Evolutionary conservation across 208 protist genomes (phyloP).

Genomic region (Hexamita inflata): DNA sequence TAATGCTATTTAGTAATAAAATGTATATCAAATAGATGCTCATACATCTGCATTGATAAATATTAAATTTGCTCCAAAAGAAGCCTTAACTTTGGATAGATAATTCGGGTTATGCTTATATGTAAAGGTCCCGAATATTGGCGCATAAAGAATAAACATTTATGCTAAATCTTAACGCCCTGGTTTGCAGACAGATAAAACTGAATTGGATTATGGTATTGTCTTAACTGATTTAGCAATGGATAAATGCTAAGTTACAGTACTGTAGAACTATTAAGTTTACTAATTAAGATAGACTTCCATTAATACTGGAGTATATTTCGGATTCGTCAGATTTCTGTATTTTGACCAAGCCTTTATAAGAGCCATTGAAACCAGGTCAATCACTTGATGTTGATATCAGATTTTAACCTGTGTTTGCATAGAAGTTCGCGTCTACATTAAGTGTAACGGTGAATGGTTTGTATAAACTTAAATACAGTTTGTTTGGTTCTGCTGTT

Average conservation of each 20-base stretch:
- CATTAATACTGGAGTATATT: conserved; percentile 12
- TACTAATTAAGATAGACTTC: conserved; percentile 5
- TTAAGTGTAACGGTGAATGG: conserved; percentile 14
- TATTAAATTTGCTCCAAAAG: neutral
- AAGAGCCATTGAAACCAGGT: neutral
- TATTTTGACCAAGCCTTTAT: neutral
- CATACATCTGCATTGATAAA: neutral
- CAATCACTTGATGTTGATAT: neutral
- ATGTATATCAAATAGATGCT: neutral
- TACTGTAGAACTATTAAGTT: neutral
- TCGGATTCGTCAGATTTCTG: neutral
- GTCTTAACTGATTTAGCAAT: neutral
- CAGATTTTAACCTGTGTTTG: conserved; percentile 3
- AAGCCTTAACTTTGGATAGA: neutral
- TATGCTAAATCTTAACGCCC: neutral
- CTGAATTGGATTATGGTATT: neutral
- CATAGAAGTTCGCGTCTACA: neutral
- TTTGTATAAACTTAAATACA: conserved; percentile 18
- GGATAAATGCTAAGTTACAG: no score
- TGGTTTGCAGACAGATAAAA: neutral
- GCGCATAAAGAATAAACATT: neutral
- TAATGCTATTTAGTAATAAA: neutral
- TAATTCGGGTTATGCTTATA: neutral
- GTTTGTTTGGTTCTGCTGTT: neutral
- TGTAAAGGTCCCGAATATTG: neutral